These are phyloP conservation scores for Bolboschoenoplectus hybrid DNA, from an alignment of 202 grass and related monocot species.

Conservation along the genomic window DNA sequence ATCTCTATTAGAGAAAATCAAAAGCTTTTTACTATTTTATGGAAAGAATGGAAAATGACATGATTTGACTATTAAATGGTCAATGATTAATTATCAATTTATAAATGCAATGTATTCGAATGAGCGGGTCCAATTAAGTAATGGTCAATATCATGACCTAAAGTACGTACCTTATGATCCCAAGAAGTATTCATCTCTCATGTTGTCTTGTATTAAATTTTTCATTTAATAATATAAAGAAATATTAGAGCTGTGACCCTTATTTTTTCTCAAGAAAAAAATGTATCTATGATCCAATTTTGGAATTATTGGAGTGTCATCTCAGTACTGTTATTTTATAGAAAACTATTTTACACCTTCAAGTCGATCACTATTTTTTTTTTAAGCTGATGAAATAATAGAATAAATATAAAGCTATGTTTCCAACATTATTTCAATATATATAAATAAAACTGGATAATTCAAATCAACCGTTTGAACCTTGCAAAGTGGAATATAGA, in stretches of 20 bases:
- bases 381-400: not conserved
- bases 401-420: not conserved
- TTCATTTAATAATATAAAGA: too few species aligned
- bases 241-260: too few species aligned
- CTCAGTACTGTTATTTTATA: not conserved
- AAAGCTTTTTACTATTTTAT: not conserved
- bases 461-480: not conserved
- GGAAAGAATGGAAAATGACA: not conserved
- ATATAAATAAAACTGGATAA: not conserved
- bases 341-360: not conserved
- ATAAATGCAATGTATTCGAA: not conserved
- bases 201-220: too few species aligned
- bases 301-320: slow-evolving; percentile 8
- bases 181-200: too few species aligned
- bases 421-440: not conserved
- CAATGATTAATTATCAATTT: not conserved
- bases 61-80: slow-evolving; percentile 14
- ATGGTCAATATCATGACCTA: not conserved
- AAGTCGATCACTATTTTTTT: not conserved
- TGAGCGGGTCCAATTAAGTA: not conserved
- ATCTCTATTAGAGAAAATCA: not conserved
- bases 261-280: too few species aligned
- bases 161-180: too few species aligned
- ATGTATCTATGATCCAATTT: not conserved
- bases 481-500: not conserved